Base-by-base conservation (phyloP, 2,329 filamentous ascomycete genomes). In the Phaeoacremonium minimum region DNA sequence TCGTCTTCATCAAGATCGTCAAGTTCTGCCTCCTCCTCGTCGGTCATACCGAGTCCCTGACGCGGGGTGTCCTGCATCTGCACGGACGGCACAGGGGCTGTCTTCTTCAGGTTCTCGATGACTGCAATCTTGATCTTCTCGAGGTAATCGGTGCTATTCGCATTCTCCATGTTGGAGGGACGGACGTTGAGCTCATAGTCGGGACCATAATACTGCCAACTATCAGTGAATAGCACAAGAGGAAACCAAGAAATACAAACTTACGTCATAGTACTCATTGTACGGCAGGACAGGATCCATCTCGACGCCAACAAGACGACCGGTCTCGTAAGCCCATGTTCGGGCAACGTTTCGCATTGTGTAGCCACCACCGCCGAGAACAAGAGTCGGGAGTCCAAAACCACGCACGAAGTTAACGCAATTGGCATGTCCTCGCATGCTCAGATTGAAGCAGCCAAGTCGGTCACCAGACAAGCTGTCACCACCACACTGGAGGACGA, bases 311-410 rank as follows among this genome's bases (percentile, higher is more conserved):
- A 96, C 87, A 7, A 97, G 74, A 40, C 89, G 76, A 46, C 91
- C 91, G 2, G 93, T 98, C 64, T 98, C 93, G 58, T 91, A 95
- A 6, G 90, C 90, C 93, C 93, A 98, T 5, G 91, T 93, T 33
- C 93, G 85, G 14, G 93, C 91, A 9, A 98, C 93, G 48, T 98
- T 98, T 45, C 93, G 84, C 62, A 95, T 94, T 1, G 93, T 98
- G 64, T 98, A 98, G 32, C 93, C 93, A 45, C 93, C 93, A 13
- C 93, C 93, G 19, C 93, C 93, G 14, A 98, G 80, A 15, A 98
- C 85, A n/a, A 98, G 75, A 3, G 94, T 83, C 0, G 93, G 93
- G 8, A 93, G 71, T 18, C 80, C 76, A 57, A 91, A 90, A 44
- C 77, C 83, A 64, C 95, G 96, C 48, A 95, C 87, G 50, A 85